These are phyloP conservation scores for Aspergillus sp. DNA, from an alignment of 2,329 filamentous ascomycete genomes.

Conservation along the genomic window DNA sequence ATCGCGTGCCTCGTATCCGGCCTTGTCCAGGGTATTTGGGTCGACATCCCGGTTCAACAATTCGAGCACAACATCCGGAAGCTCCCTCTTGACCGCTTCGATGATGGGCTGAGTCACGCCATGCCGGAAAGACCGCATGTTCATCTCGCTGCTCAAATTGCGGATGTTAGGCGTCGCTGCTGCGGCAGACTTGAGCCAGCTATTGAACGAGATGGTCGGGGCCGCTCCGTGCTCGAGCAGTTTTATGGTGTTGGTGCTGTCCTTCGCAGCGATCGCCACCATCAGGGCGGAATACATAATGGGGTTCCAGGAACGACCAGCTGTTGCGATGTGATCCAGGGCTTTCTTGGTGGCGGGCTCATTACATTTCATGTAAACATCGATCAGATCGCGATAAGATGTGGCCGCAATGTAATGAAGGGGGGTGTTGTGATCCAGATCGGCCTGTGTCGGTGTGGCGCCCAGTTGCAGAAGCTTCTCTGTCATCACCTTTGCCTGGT, in stretches of 20 bases:
- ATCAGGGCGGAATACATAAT: constrained; percentile 54
- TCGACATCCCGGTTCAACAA: constrained; percentile 66
- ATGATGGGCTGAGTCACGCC: constrained; percentile 65
- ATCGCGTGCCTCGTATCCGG: constrained; percentile 26
- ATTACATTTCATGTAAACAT: constrained; percentile 54
- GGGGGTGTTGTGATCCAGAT: constrained; percentile 62
- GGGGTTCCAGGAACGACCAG: constrained; percentile 32
- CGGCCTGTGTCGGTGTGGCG: constrained; percentile 71
- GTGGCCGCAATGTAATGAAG: constrained; percentile 64
- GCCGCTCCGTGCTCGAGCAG: constrained; percentile 65
- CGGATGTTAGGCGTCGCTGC: constrained; percentile 7
- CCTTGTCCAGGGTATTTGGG: constrained; percentile 57
- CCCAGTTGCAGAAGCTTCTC: constrained; percentile 66
- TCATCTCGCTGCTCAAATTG: constrained; percentile 47
- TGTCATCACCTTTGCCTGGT: constrained; percentile 65
- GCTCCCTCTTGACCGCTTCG: constrained; percentile 54
- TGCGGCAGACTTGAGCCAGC: constrained; percentile 33
- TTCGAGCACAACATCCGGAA: constrained; percentile 54
- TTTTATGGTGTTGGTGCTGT: constrained; percentile 56
- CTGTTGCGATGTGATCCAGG: constrained; percentile 63
- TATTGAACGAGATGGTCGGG: constrained; percentile 58
- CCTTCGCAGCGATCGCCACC: constrained; percentile 56
- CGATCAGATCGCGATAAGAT: constrained; percentile 46
- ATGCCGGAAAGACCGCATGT: constrained; percentile 50
- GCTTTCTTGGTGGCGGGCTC: constrained; percentile 60